Evolutionary conservation across 345 rosid species (phyloP), one percentile per base, ranked within the genome.

Genomic region (Boechera stricta): DNA sequence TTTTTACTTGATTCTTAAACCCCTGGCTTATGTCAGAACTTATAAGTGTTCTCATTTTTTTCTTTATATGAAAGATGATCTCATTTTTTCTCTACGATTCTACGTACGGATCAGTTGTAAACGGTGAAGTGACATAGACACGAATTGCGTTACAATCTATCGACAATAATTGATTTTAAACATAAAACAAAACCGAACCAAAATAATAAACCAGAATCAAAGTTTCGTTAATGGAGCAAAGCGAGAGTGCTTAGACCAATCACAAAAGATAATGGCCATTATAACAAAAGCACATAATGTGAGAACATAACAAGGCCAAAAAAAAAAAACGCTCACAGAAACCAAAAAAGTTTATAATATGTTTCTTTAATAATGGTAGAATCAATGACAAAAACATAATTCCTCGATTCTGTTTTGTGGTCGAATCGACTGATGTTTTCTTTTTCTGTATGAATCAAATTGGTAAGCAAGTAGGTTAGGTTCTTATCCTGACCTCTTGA

Each of bases 401-500:
- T 41, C 52, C 1, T 63, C 35, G 2, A 2, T n/a, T 29, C 44
- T 15, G 21, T 51, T 39, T 5, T 16, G 12, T 48, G 28, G 67
- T 18, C 18, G 18, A 18, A 18, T 0, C 18, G 18, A 18, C 18
- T 18, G 18, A 18, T 18, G 18, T 18, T 18, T 18, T 18, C 18
- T 18, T 18, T 18, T 18, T 51, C 8, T 29, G 2, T 16, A 13
- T 55, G 49, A 45, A 74, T 74, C 66, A 65, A 48, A 18, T 24
- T 28, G 62, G 54, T 31, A 59, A 47, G 44, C 32, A 49, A 72
- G 29, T 47, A 38, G 56, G 61, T 64, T 56, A 47, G 47, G 28
- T 64, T 48, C 69, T 87, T 77, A 87, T 75, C 77, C 73, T 10
- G 95, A 89, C 88, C 85, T 88, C 79, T 82, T 82, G 75, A 84